Percentiles rank a stretch among this genome's conserved stretches.
Conservation (phyloP, 2,329 filamentous ascomycete species). For the Pseudopyricularia cyperi region DNA sequence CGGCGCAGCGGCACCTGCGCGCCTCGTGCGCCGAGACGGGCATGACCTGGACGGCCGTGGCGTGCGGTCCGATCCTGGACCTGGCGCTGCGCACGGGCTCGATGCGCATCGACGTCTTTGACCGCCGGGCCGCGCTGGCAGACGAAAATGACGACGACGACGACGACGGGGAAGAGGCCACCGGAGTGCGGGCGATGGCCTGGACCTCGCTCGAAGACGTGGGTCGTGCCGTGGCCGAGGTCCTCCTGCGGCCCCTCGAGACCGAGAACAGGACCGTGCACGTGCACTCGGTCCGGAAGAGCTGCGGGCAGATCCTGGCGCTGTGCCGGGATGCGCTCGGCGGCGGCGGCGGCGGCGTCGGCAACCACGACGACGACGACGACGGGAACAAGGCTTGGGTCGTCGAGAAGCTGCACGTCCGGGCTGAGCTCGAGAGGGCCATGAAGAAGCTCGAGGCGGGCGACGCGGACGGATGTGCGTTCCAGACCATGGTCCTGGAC, state of each 20-base stretch:
- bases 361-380: neutral
- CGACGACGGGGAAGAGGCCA: too few species aligned
- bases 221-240: constrained; percentile 11
- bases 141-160: constrained; percentile 12
- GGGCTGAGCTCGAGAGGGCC: constrained; percentile 7
- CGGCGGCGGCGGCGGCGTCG: too few species aligned
- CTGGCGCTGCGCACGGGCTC: constrained; percentile 11
- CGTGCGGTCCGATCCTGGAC: constrained; percentile 14
- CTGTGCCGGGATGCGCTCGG: constrained; percentile 8
- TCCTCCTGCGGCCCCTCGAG: constrained; percentile 11
- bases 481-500: neutral
- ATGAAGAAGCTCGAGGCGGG: constrained; percentile 9
- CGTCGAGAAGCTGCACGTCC: constrained; percentile 6
- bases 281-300: constrained; percentile 10
- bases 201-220: constrained; percentile 11
- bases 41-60: constrained; percentile 13
- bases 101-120: constrained; percentile 10
- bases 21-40: constrained; percentile 1
- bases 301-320: constrained; percentile 11
- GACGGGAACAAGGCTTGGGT: constrained; percentile 11
- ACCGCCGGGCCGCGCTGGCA: constrained; percentile 9
- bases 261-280: constrained; percentile 12
- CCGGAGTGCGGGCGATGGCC: constrained; percentile 7
- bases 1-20: constrained; percentile 4
- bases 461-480: neutral